Percentiles rank a stretch among this genome's conserved stretches.
These are phyloP conservation scores for Leishmania martiniquensis DNA, from an alignment of 208 protist species.

Conservation along the genomic window DNA sequence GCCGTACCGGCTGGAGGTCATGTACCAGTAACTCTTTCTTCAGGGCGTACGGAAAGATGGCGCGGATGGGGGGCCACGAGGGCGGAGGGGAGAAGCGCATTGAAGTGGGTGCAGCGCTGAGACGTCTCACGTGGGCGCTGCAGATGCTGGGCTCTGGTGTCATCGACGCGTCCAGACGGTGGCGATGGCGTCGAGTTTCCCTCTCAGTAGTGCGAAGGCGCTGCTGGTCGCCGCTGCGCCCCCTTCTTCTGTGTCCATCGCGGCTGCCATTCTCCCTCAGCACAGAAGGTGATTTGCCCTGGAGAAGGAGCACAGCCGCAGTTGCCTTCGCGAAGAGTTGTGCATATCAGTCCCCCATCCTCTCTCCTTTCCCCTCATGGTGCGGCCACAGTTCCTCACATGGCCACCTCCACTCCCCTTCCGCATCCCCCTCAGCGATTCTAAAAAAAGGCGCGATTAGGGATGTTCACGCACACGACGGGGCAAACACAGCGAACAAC, in stretches of 20 bases:
- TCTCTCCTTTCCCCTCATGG: background rate
- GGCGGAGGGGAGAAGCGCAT: background rate
- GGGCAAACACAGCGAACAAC: too few species aligned
- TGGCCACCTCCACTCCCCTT: background rate
- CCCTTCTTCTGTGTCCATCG: background rate
- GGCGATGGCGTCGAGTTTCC: background rate
- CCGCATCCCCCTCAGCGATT: background rate
- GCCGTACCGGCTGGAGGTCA: slow-evolving; percentile 10
- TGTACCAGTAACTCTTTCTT: slow-evolving; percentile 5
- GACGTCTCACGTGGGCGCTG: background rate
- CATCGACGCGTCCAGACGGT: background rate
- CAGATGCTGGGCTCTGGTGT: background rate
- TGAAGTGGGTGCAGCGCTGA: background rate
- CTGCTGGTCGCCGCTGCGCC: background rate
- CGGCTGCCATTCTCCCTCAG: background rate
- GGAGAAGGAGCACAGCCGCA: background rate
- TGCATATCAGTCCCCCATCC: background rate
- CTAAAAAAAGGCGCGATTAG: background rate
- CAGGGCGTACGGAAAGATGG: background rate
- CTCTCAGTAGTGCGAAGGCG: background rate
- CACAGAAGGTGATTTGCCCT: background rate
- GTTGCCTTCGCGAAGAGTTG: background rate
- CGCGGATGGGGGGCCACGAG: background rate
- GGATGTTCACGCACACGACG: background rate
- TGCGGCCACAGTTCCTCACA: background rate